phyloP scores from a whole-genome alignment of 208 protist species.

The Leishmania turanica region DNA sequence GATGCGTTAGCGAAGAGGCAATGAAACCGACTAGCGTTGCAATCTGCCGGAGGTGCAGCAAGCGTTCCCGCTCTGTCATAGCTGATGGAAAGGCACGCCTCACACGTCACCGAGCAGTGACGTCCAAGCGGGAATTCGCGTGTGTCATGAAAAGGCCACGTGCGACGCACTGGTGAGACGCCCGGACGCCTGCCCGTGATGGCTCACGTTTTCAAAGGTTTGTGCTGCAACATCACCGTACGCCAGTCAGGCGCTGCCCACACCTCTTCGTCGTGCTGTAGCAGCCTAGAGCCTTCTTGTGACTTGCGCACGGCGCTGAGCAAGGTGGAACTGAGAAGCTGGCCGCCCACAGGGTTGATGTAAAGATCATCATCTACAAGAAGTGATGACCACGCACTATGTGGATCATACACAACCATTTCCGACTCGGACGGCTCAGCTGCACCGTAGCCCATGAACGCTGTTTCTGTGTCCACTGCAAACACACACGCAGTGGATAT shows the following conservation, averaged over 20 bases:
- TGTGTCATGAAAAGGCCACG: background rate
- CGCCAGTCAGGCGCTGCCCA: slow-evolving; percentile 22
- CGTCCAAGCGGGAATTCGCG: background rate
- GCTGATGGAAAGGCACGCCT: background rate
- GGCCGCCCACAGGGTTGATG: slow-evolving; percentile 37
- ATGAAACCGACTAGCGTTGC: background rate
- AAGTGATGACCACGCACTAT: slow-evolving; percentile 23
- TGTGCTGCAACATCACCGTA: slow-evolving; percentile 6
- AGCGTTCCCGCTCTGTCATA: background rate
- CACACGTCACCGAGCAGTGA: background rate
- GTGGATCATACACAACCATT: slow-evolving; percentile 17
- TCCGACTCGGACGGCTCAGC: slow-evolving; percentile 16
- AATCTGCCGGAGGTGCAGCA: background rate
- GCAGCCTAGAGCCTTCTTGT: slow-evolving; percentile 8
- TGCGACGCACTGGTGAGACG: background rate
- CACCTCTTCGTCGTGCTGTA: slow-evolving; percentile 12
- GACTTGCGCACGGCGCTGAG: slow-evolving; percentile 34
- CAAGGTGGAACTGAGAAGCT: slow-evolving; percentile 39
- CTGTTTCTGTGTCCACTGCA: slow-evolving; percentile 36
- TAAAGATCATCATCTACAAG: slow-evolving; percentile 45
- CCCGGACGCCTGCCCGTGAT: background rate
- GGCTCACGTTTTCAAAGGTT: background rate
- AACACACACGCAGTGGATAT: slow-evolving; percentile 24
- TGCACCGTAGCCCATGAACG: slow-evolving; percentile 32
- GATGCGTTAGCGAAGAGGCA: background rate